Evolutionary conservation across 1,284 basidiomycete species (phyloP), one percentile per base, ranked within the genome.

Genomic region (Coriolopsis trogii): DNA sequence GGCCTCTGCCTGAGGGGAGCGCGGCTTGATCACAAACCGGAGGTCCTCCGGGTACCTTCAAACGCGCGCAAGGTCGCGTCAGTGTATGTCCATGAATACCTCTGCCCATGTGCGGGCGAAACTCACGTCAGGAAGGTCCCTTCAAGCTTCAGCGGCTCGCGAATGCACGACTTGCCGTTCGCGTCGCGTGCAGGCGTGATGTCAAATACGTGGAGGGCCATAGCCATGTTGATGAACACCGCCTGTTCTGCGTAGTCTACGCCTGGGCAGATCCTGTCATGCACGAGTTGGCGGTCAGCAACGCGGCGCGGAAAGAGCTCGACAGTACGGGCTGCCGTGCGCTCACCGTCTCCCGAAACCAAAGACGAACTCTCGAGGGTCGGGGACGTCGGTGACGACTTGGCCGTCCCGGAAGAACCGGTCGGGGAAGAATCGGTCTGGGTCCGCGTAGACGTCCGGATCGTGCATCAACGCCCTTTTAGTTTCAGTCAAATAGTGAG

Each of bases 401-500:
- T 46, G 23, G 4, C 56, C 52, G 8, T 58, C 50, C 8, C 39
- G 33, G 7, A 58, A 21, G 31, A 46, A 60, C 20, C 61, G 55
- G 23, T 61, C 59, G 0, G 63, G 63, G 2, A n/a, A 24, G 40
- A 62, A 63, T 4, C 12, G 18, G 5, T 46, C 41, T 9, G 61
- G 60, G 3, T 63, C 54, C 6, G 53, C 42, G 26, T 48, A 63
- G 8, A 28, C 43, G 20, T 30, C 41, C 2, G 59, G 49, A 37
- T 64, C 58, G 34, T 59, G 60, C n/a, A 61, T 25, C 23, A 61
- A 60, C 9, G 47, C 36, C 57, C 59, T 61, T 20, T n/a, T n/a
- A 4, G 20, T 8, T n/a, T 7, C 4, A 8, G 20, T n/a, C n/a
- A n/a, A n/a, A n/a, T n/a, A n/a, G n/a, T n/a, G n/a, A n/a, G n/a